Percentiles rank a stretch among this genome's conserved stretches.
phyloP scores from a whole-genome alignment of 2,329 filamentous ascomycete genomes.

The Lithohypha guttulata region DNA sequence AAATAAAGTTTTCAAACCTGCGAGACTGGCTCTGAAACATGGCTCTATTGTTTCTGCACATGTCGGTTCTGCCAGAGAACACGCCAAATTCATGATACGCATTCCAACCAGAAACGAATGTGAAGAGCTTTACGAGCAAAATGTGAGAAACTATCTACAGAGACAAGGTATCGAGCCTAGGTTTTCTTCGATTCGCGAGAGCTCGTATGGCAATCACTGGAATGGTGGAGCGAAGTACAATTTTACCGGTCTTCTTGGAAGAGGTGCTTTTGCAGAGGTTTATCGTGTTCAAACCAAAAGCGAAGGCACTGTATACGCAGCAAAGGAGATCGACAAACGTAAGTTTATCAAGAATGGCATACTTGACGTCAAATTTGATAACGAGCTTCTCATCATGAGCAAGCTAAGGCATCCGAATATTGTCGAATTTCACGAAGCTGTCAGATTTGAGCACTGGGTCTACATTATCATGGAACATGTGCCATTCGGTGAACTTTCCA shows the following conservation, averaged over 20 bases:
- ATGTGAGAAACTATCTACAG: slow-evolving; percentile 58
- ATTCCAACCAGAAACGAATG: slow-evolving; percentile 67
- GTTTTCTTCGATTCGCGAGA: slow-evolving; percentile 24
- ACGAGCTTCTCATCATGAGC: slow-evolving; percentile 95
- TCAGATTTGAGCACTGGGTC: slow-evolving; percentile 68
- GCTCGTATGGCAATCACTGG: slow-evolving; percentile 60
- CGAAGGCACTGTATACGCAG: slow-evolving; percentile 73
- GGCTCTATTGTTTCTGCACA: slow-evolving; percentile 65
- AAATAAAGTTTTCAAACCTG: slow-evolving; percentile 21
- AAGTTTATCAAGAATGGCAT: slow-evolving; percentile 88
- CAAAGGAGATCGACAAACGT: slow-evolving; percentile 89
- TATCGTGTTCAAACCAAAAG: slow-evolving; percentile 81
- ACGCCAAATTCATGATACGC: slow-evolving; percentile 74
- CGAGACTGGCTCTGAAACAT: slow-evolving; percentile 55
- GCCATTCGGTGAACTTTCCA: slow-evolving; percentile 69
- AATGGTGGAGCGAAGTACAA: slow-evolving; percentile 78
- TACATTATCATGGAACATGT: slow-evolving; percentile 98
- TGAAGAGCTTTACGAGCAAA: slow-evolving; percentile 54
- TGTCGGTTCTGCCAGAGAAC: slow-evolving; percentile 38
- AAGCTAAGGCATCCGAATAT: slow-evolving; percentile 76
- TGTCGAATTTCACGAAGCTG: slow-evolving; percentile 80
- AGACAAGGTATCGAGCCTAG: slow-evolving; percentile 20
- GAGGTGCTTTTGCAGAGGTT: slow-evolving; percentile 89
- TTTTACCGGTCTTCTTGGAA: slow-evolving; percentile 68
- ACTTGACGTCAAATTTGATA: slow-evolving; percentile 83